These are phyloP conservation scores for Coemansia sp. DNA, from an alignment of 192 early-diverging fungal genomes.

Conservation along the genomic window DNA sequence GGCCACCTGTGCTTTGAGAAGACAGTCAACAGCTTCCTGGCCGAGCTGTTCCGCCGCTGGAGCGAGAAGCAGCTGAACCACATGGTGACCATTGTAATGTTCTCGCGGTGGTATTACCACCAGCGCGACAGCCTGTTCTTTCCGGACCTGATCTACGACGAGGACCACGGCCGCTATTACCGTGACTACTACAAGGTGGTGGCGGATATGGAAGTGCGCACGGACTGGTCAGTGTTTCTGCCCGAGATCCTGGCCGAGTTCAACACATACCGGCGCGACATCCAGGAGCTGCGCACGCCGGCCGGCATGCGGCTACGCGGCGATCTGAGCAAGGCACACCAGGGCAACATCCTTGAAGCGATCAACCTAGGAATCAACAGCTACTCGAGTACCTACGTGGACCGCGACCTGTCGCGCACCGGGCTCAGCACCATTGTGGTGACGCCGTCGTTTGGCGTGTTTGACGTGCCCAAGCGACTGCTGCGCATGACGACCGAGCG, in stretches of 20 bases:
- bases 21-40: constrained; percentile 82
- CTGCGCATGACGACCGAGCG: constrained; percentile 91
- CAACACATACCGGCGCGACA: constrained; percentile 44
- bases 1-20: constrained; percentile 94
- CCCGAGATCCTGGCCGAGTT: constrained; percentile 48
- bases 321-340: constrained; percentile 74
- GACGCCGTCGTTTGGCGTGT: constrained; percentile 85
- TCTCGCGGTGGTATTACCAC: constrained; percentile 81
- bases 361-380: constrained; percentile 95
- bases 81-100: constrained; percentile 92
- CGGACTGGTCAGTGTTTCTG: constrained; percentile 57
- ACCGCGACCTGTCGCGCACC: constrained; percentile 89
- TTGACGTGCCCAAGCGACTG: constrained; percentile 79
- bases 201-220: constrained; percentile 75
- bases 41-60: constrained; percentile 86
- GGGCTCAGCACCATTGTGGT: constrained; percentile 85
- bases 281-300: constrained; percentile 37
- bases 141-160: constrained; percentile 47
- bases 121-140: constrained; percentile 46
- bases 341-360: constrained; percentile 94
- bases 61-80: constrained; percentile 78
- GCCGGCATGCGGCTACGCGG: constrained; percentile 59
- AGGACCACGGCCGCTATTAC: constrained; percentile 62
- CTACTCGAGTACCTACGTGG: constrained; percentile 88
- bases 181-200: constrained; percentile 95